phyloP scores from a whole-genome alignment of 2,329 filamentous ascomycete genomes.

The Mariannaea elegans region DNA sequence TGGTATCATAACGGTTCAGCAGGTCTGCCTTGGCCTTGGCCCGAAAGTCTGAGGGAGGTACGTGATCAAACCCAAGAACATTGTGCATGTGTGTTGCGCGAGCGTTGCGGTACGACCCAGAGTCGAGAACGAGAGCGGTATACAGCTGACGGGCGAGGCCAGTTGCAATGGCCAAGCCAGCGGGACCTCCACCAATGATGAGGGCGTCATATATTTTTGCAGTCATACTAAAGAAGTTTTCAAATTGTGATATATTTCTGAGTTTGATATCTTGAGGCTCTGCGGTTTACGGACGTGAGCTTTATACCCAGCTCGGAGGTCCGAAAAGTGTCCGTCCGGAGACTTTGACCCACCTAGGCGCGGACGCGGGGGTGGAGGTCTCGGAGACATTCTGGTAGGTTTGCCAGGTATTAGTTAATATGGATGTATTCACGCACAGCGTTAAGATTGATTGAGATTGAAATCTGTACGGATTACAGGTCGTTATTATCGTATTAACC shows the following conservation, averaged over 20 bases:
- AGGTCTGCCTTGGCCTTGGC: slow-evolving; percentile 47
- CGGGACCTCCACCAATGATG: slow-evolving; percentile 62
- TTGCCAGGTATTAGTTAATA: no score
- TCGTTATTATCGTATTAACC: no score
- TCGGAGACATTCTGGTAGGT: slow-evolving; percentile 26
- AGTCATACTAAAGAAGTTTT: slow-evolving; percentile 15
- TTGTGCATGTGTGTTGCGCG: slow-evolving; percentile 59
- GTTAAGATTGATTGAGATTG: no score
- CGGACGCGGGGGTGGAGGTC: slow-evolving; percentile 6
- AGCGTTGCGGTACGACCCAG: slow-evolving; percentile 59
- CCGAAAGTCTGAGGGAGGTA: slow-evolving; percentile 46
- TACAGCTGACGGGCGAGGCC: slow-evolving; percentile 59
- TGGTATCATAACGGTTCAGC: slow-evolving; percentile 44
- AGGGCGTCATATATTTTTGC: slow-evolving; percentile 56
- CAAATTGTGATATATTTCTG: background rate
- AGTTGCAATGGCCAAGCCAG: slow-evolving; percentile 57
- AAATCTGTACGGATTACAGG: no score
- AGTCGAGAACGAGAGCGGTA: slow-evolving; percentile 59
- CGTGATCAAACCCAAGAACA: slow-evolving; percentile 51
- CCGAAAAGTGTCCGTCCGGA: slow-evolving; percentile 35
- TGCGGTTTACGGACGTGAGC: background rate
- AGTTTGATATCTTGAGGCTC: background rate
- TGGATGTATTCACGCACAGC: no score
- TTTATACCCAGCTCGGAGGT: slow-evolving; percentile 26
- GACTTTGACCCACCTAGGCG: slow-evolving; percentile 26